These are phyloP conservation scores for Diplosphaera chodatii DNA, from an alignment of 139 green algal species.

Conservation along the genomic window DNA sequence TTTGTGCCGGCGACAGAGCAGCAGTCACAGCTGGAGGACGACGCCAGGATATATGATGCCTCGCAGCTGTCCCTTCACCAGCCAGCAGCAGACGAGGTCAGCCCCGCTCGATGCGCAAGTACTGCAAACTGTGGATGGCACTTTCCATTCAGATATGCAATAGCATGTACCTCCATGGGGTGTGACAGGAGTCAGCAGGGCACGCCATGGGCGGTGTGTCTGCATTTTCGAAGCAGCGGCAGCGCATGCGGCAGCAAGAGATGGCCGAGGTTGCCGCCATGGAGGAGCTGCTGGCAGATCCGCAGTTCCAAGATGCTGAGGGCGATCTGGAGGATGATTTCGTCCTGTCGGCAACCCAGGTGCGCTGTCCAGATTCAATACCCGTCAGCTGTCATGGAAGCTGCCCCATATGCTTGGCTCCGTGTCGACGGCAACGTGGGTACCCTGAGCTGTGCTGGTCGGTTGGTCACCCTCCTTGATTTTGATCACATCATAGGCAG, in stretches of 20 bases:
- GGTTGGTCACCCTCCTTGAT: too few species aligned
- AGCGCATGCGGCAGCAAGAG: slow-evolving; percentile 9
- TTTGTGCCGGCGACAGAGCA: slow-evolving; percentile 30
- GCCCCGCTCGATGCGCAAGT: too few species aligned
- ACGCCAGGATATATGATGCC: slow-evolving; percentile 37
- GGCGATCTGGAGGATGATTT: slow-evolving; percentile 71
- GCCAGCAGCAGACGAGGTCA: slow-evolving; percentile 21
- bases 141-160: too few species aligned
- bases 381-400: too few species aligned
- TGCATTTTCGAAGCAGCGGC: slow-evolving; percentile 30
- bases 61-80: slow-evolving; percentile 28
- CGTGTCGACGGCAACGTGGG: too few species aligned
- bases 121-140: too few species aligned
- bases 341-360: slow-evolving; percentile 41
- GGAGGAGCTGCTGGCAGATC: slow-evolving; percentile 23
- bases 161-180: too few species aligned
- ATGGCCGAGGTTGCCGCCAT: slow-evolving; percentile 31
- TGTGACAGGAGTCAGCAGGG: slow-evolving; percentile 29
- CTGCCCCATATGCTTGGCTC: too few species aligned
- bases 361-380: too few species aligned
- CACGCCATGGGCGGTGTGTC: slow-evolving; percentile 37
- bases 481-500: too few species aligned
- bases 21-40: slow-evolving; percentile 24
- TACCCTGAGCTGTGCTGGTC: too few species aligned
- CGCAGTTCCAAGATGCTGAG: slow-evolving; percentile 23